Evolutionary conservation across 2,329 filamentous ascomycete species (phyloP), one percentile per base, ranked within the genome.

Genomic region (Paecilomyces sp.): DNA sequence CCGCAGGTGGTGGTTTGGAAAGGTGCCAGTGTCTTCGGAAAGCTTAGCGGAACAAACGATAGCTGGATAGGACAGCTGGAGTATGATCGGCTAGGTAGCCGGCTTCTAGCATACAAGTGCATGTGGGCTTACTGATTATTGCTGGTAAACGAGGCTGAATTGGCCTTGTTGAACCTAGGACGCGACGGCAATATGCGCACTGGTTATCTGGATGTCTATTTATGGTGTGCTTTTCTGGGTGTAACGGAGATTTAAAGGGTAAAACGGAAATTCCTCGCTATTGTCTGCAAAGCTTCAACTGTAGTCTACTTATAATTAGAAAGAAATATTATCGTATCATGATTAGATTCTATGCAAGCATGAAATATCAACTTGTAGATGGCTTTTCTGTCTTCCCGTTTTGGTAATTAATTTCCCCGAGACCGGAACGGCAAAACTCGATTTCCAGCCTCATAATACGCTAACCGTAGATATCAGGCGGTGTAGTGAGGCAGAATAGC

Each of bases 1-100:
- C 91, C 94, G 61, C 92, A 97, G 76, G 92, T 97, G n/a, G 89
- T 97, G 57, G 88, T 88, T 8, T 99, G 94, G 94, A 99, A 99
- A 82, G 94, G 94, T 3, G 94, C 91, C 0, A 96, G 92, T 72
- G 92, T 99, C 15, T 99, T 97, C 80, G 92, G 91, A 2, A 92
- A 96, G 77, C 79, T 97, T 66, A 85, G 87, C 61, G 80, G 79
- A 54, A 92, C 91, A 15, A 97, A 97, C 76, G 94, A 99, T 74
- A 94, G 89, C 68, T 99, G 94, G 94, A 91, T 97, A 70, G 89
- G 88, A 13, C 85, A 86, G 54, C 82, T 88, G 68, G 93, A 97
- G 80, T 97, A 93, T 76, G 92, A 97, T 77, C 85, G 91, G 61
- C 73, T 97, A 58, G 93, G 92, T 2, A 83, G 86, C 61, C 84